Conservation (phyloP, 306 rosid genomes). For the Oemleria cerasiformis region DNA sequence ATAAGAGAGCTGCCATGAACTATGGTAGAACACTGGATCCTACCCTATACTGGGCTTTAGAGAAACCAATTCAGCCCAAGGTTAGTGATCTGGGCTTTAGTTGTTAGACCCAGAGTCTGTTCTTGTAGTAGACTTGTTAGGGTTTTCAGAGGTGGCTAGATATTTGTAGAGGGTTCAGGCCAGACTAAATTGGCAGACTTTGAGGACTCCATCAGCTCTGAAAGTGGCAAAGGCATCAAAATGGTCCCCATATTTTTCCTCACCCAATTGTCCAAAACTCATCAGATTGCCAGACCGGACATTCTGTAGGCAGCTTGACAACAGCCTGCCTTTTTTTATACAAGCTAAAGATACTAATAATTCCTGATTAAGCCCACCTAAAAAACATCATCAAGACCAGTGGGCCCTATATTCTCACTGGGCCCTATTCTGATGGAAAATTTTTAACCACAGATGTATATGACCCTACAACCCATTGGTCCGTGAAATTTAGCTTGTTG, state of each 20-base stretch:
- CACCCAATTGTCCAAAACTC: background rate
- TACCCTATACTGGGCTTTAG: too few relatives aligned
- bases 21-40: too few relatives aligned
- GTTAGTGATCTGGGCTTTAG: background rate
- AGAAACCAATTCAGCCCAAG: background rate
- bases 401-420: background rate
- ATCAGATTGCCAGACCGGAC: slow-evolving; percentile 37
- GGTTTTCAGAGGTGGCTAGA: background rate
- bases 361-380: slow-evolving; percentile 33
- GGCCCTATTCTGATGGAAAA: slow-evolving; percentile 24
- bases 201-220: background rate
- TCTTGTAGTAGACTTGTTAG: background rate
- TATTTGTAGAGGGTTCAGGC: background rate
- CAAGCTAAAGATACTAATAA: slow-evolving; percentile 20
- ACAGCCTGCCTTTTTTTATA: slow-evolving; percentile 34
- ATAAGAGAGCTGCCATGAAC: background rate
- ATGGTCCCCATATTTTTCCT: slow-evolving; percentile 18
- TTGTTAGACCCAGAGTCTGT: background rate
- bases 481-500: slow-evolving; percentile 28
- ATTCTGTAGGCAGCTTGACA: slow-evolving; percentile 39
- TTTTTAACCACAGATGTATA: slow-evolving; percentile 24
- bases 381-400: slow-evolving; percentile 12
- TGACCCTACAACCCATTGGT: slow-evolving; percentile 26
- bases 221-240: slow-evolving; percentile 27
- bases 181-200: background rate